Percentiles rank a stretch among this genome's conserved stretches.
phyloP scores from a whole-genome alignment of 176 grass and related monocot genomes.

The Oryza glaberrima region DNA sequence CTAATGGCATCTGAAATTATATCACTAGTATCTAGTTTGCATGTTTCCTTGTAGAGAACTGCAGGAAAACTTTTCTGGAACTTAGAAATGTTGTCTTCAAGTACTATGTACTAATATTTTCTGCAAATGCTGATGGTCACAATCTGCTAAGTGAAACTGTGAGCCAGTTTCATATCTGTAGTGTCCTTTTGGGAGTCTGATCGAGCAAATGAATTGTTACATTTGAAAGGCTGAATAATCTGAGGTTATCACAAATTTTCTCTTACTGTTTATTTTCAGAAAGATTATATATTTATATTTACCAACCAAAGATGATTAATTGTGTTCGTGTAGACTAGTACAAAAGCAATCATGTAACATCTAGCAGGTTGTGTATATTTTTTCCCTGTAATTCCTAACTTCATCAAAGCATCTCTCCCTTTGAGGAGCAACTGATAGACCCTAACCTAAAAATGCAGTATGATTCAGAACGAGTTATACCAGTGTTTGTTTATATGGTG shows the following conservation, averaged over 20 bases:
- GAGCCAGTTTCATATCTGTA: neutral
- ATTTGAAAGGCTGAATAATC: neutral
- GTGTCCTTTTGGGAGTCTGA: neutral
- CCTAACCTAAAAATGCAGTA: neutral
- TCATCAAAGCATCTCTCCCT: constrained; percentile 1
- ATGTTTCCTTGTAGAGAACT: constrained; percentile 18
- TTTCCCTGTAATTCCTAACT: neutral
- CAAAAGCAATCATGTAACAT: neutral
- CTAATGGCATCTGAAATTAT: constrained; percentile 44
- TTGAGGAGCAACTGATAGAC: neutral
- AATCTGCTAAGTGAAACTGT: neutral
- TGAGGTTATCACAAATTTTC: constrained; percentile 20
- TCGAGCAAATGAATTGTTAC: neutral
- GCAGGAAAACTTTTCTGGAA: neutral
- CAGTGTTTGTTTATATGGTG: neutral
- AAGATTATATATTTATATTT: neutral
- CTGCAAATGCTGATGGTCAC: neutral
- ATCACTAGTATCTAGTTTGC: neutral
- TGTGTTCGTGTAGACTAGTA: neutral
- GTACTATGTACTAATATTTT: constrained; percentile 21
- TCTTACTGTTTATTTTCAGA: constrained; percentile 17
- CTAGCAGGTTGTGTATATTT: neutral
- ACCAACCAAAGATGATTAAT: neutral
- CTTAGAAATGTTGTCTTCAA: constrained; percentile 11
- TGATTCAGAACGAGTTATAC: neutral